Evolutionary conservation across 306 rosid genomes (phyloP), one percentile per base, ranked within the genome.

Genomic region (Chamaecrista fasciculata): DNA sequence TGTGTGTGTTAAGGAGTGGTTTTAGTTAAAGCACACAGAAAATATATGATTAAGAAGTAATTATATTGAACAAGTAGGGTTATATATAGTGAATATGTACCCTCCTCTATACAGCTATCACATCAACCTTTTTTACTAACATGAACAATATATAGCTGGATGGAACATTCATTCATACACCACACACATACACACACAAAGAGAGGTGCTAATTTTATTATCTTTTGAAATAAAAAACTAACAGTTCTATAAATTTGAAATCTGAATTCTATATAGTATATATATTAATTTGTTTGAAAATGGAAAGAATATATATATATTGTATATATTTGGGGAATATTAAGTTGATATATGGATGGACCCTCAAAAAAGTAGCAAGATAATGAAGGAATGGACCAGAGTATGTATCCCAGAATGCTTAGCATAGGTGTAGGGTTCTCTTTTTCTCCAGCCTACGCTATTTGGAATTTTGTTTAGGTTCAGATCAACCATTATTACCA

Each of bases 391-490:
- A 55, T 71, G n/a, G 81, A 73, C 82, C 71, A 69, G 78, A 58
- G 51, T 18, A 75, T 81, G 51, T 18, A 75, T 81, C 69, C 5
- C 64, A 69, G 78, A 79, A 69, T 71, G 79, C 70, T 40, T 44
- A 65, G 60, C 69, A 76, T 75, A 79, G 92, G 79, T 72, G 75
- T 78, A 81, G 92, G 80, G 51, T 62, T 68, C 48, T 70, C 44
- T 75, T 70, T 70, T 10, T 34, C 36, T 59, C 73, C 67, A 67
- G 9, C 19, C 34, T 60, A 76, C 34, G 62, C 72, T 24, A 16
- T 74, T 81, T 86, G 88, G 85, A 86, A 9, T 76, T 77, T 81
- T 81, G 80, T 85, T 75, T 85, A 70, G 81, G 65, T 85, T 85
- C 80, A 87, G 79, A 69, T 67, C 73, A 77, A 76, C 72, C 52